These are phyloP conservation scores for Furcasterigmium furcatum DNA, from an alignment of 2,329 filamentous ascomycete genomes.

Conservation along the genomic window DNA sequence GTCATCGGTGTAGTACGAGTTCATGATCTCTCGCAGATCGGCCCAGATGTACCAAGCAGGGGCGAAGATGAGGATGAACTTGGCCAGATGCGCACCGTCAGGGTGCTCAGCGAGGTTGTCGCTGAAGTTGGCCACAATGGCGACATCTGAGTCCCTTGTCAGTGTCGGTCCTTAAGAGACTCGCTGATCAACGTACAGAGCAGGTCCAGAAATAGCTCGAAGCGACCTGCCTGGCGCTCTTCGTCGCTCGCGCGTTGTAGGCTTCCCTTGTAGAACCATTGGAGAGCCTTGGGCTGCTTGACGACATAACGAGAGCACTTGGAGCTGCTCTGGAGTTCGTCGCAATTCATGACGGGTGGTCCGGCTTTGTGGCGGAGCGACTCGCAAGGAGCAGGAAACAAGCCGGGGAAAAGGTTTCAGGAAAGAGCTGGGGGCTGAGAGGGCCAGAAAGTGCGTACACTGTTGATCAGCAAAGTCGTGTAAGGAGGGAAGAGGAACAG, in stretches of 20 bases:
- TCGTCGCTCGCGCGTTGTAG: slow-evolving; percentile 37
- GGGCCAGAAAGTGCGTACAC: no score
- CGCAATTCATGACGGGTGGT: slow-evolving; percentile 28
- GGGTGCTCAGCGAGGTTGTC: slow-evolving; percentile 43
- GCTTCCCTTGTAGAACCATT: slow-evolving; percentile 40
- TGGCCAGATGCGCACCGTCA: slow-evolving; percentile 36
- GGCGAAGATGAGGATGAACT: slow-evolving; percentile 44
- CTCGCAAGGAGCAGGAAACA: no score
- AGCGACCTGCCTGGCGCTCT: slow-evolving; percentile 40
- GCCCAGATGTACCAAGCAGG: slow-evolving; percentile 48
- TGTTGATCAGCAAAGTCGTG: no score
- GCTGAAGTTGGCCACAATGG: slow-evolving; percentile 47
- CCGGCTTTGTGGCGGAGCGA: no score
- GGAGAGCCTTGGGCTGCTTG: slow-evolving; percentile 33
- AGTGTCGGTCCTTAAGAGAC: background rate
- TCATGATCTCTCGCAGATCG: slow-evolving; percentile 47
- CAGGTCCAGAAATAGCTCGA: slow-evolving; percentile 47
- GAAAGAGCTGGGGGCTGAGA: no score
- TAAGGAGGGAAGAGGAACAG: no score
- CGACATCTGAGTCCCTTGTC: slow-evolving; percentile 27
- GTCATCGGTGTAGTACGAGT: slow-evolving; percentile 49
- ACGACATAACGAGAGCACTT: slow-evolving; percentile 28
- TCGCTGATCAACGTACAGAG: slow-evolving; percentile 27
- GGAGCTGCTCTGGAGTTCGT: slow-evolving; percentile 27
- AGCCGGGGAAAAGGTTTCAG: no score